Evolutionary conservation across 805 yeast genomes (phyloP), one percentile per base, ranked within the genome.

Genomic region (Candida sonorensis): DNA sequence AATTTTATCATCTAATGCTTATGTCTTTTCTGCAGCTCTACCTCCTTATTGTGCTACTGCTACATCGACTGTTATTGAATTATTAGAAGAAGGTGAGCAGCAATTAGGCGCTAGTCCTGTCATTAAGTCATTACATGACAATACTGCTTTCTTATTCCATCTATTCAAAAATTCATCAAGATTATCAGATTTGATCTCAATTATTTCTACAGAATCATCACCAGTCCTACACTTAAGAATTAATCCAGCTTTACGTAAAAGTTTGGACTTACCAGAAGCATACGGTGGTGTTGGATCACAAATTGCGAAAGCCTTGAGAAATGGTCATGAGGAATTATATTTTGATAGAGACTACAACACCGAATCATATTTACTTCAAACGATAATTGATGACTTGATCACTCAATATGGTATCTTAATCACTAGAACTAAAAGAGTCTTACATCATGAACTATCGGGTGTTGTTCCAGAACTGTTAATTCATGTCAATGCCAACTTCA

Each of bases 1-100:
- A 67, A 77, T 95, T 55, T 81, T 92, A 48, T 81, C 86, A 16
- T 84, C 95, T 10, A 68, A 69, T 43, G 96, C 95, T 3, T 92
- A 86, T 54, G 92, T 92, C 39, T 92, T 85, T 56, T 82, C 94
- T 49, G 98, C 98, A 7, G 74, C 96, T 1, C 72, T 90, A 53
- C 97, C 98, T 10, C 94, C 97, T 16, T 90, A 82, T 58, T 72
- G 86, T 26, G 94, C 95, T 1, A 69, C 64, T 35, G 77, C 78
- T 3, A 72, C 72, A 1, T 70, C 83, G 1, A 40, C 59, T 15
- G 51, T 43, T 28, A 62, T 85, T 25, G 50, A 62, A 11, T 55
- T 75, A 25, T 62, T 85, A 41, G 67, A 64, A 24, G 43, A 59
- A 17, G 44, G 52, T 24, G 50, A 50, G 19, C 25, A 38, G 3